phyloP scores from a whole-genome alignment of 805 yeast species.

The Peterozyma xylosa region DNA sequence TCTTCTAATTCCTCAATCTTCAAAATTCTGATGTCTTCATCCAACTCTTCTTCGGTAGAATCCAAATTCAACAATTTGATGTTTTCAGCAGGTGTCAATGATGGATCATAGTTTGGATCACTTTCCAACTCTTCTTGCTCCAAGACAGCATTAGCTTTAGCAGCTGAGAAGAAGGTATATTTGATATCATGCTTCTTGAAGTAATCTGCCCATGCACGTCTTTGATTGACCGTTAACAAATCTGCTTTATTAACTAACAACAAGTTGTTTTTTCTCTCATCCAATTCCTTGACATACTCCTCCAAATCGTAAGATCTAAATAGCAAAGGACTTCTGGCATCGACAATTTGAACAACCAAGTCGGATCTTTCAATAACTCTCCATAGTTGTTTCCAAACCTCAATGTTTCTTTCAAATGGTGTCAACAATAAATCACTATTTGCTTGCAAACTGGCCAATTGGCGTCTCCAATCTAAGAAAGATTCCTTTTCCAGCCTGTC shows the following conservation, averaged over 20 bases:
- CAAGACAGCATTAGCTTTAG: conserved; percentile 67
- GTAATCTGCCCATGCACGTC: conserved; percentile 82
- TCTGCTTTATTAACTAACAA: conserved; percentile 92
- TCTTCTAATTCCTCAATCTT: conserved; percentile 81
- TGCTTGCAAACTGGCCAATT: conserved; percentile 78
- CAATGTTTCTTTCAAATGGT: conserved; percentile 94
- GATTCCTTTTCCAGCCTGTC: conserved; percentile 86
- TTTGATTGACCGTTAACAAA: conserved; percentile 66
- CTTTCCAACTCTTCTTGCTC: conserved; percentile 51
- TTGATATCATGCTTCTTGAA: conserved; percentile 62
- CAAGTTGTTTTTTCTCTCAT: conserved; percentile 69
- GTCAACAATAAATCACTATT: conserved; percentile 80
- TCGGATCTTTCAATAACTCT: conserved; percentile 94
- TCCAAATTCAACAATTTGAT: conserved; percentile 1
- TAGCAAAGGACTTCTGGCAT: conserved; percentile 88
- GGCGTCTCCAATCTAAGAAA: conserved; percentile 91
- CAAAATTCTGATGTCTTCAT: conserved; percentile 52
- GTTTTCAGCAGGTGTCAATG: conserved; percentile 1
- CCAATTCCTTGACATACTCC: conserved; percentile 69
- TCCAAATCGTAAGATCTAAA: conserved; percentile 85
- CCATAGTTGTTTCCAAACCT: conserved; percentile 98
- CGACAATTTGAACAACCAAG: conserved; percentile 92
- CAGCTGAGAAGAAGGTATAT: conserved; percentile 91
- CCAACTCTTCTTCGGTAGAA: conserved; percentile 18
- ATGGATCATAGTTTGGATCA: conserved; percentile 12